phyloP scores from a whole-genome alignment of 306 rosid genomes.

The Urtica urens region DNA sequence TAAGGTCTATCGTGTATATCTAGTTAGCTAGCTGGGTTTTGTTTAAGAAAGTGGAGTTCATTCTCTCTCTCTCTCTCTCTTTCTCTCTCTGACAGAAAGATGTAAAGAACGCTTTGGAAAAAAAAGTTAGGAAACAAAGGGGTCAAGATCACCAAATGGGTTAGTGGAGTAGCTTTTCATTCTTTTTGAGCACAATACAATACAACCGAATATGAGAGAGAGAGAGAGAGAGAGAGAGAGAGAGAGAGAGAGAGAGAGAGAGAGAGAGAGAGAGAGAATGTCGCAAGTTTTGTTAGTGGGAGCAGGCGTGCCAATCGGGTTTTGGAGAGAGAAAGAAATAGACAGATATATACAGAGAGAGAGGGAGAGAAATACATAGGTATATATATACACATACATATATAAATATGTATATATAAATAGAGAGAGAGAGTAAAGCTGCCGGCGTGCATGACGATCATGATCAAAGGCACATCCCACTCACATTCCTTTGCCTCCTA shows the following conservation, averaged over 20 bases:
- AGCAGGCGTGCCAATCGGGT: conserved; percentile 78
- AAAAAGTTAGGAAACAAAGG: conserved; percentile 45
- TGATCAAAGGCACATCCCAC: conserved; percentile 54
- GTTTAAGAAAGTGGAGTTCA: conserved; percentile 29
- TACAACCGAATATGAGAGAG: conserved; percentile 15
- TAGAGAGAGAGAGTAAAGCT: conserved; percentile 48
- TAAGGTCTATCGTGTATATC: conserved; percentile 3
- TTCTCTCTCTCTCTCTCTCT: conserved; percentile 1
- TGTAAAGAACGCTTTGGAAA: conserved; percentile 38
- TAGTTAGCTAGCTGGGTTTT: conserved; percentile 34
- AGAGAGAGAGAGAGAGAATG: conserved; percentile 7
- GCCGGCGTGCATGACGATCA: conserved; percentile 82
- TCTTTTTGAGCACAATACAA: conserved; percentile 17
- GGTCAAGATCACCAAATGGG: conserved; percentile 40
- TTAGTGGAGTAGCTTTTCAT: conserved; percentile 70
- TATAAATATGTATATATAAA: too few relatives aligned
- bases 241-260: conserved; percentile 16
- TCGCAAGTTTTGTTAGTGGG: conserved; percentile 44
- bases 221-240: conserved; percentile 5
- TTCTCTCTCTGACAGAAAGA: conserved; percentile 54
- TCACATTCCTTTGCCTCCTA: conserved; percentile 58
- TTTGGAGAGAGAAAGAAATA: conserved; percentile 23
- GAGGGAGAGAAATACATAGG: conserved; percentile 23
- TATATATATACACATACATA: too few relatives aligned
- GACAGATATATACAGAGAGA: not conserved